phyloP scores from a whole-genome alignment of 305 asterid genomes.

The Euphrasia arctica region DNA sequence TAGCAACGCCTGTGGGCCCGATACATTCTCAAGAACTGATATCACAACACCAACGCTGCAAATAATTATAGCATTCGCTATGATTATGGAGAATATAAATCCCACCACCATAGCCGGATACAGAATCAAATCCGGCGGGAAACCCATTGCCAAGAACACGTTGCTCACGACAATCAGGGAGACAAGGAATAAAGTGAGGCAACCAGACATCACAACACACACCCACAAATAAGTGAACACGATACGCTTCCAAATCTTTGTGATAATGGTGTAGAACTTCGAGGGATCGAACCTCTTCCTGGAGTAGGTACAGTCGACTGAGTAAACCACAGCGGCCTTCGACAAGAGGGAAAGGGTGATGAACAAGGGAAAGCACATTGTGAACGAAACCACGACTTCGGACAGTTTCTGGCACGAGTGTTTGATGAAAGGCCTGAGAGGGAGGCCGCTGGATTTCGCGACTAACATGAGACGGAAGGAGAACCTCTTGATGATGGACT shows the following conservation, averaged over 20 bases:
- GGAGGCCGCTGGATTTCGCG: conserved; percentile 77
- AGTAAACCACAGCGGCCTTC: conserved; percentile 80
- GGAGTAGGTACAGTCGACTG: conserved; percentile 87
- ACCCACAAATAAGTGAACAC: conserved; percentile 71
- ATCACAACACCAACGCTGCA: conserved; percentile 79
- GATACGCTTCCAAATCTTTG: conserved; percentile 77
- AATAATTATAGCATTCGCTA: conserved; percentile 76
- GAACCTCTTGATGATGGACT: conserved; percentile 53
- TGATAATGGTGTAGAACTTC: conserved; percentile 45
- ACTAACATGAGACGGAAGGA: conserved; percentile 52
- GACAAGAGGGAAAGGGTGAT: conserved; percentile 59
- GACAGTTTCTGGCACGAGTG: conserved; percentile 79
- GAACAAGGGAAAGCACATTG: conserved; percentile 74
- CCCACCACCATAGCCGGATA: conserved; percentile 86
- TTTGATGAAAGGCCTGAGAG: conserved; percentile 63
- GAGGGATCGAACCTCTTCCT: conserved; percentile 53
- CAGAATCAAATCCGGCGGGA: conserved; percentile 66
- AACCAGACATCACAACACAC: conserved; percentile 54
- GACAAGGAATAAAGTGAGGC: conserved; percentile 57
- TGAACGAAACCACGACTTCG: conserved; percentile 54
- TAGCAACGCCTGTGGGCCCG: conserved; percentile 74
- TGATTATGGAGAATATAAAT: conserved; percentile 56
- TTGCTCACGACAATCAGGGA: conserved; percentile 53
- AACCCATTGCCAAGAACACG: conserved; percentile 62
- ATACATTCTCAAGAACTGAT: conserved; percentile 84